These are phyloP conservation scores for Malbranchea zuffiana DNA, from an alignment of 2,329 filamentous ascomycete genomes.

Conservation along the genomic window DNA sequence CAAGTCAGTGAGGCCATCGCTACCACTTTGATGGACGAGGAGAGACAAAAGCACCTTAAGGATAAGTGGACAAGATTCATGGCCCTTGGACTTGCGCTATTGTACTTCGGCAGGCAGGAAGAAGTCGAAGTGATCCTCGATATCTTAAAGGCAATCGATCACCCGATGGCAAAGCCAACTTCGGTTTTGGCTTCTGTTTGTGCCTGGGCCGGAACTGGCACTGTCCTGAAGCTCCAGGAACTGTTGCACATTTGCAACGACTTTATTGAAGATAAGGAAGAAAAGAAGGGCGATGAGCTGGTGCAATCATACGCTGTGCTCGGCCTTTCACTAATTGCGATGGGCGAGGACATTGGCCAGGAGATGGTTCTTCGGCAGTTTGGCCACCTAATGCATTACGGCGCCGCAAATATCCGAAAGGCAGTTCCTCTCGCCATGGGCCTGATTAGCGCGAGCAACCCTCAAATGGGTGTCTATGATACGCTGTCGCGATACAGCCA, in stretches of 20 bases:
- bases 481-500: slow-evolving; percentile 95
- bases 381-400: slow-evolving; percentile 97
- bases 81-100: slow-evolving; percentile 78
- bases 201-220: slow-evolving; percentile 94
- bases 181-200: slow-evolving; percentile 91
- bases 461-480: slow-evolving; percentile 99
- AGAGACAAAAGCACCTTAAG: slow-evolving; percentile 78
- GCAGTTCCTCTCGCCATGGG: slow-evolving; percentile 95
- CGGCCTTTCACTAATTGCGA: slow-evolving; percentile 84
- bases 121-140: slow-evolving; percentile 98
- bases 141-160: slow-evolving; percentile 91
- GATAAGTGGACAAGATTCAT: slow-evolving; percentile 99
- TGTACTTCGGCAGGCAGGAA: slow-evolving; percentile 95
- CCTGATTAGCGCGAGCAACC: slow-evolving; percentile 91
- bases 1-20: slow-evolving; percentile 89
- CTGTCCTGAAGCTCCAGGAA: slow-evolving; percentile 93
- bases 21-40: slow-evolving; percentile 85
- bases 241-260: slow-evolving; percentile 97
- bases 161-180: slow-evolving; percentile 94
- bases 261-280: slow-evolving; percentile 85
- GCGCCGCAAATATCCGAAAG: slow-evolving; percentile 91
- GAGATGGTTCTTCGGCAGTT: slow-evolving; percentile 98
- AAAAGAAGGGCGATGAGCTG: slow-evolving; percentile 90
- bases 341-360: slow-evolving; percentile 97
- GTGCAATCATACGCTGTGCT: slow-evolving; percentile 93